These are phyloP conservation scores for Auricularia heimuer DNA, from an alignment of 768 basidiomycete genomes.

Conservation along the genomic window DNA sequence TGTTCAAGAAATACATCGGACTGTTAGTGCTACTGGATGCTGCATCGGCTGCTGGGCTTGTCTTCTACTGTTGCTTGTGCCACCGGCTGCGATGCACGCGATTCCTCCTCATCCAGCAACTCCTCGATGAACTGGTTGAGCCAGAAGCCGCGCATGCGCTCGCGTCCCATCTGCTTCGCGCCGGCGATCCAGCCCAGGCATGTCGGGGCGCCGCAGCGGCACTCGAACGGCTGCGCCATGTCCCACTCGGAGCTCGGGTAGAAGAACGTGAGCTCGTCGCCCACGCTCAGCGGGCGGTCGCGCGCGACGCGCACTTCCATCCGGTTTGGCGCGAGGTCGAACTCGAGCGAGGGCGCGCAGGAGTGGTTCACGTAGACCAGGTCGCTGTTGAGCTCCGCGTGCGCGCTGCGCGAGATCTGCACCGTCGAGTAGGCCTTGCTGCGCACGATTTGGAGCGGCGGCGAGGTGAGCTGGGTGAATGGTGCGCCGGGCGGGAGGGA, in stretches of 20 bases:
- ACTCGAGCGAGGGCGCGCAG: slow-evolving; percentile 48
- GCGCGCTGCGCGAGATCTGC: slow-evolving; percentile 9
- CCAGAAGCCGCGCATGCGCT: not conserved
- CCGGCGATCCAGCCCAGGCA: not conserved
- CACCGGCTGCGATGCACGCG: not conserved
- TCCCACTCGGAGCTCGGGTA: slow-evolving; percentile 65
- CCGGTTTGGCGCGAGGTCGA: slow-evolving; percentile 39
- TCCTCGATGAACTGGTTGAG: slow-evolving; percentile 1
- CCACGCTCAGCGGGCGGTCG: slow-evolving; percentile 23
- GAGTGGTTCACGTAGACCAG: slow-evolving; percentile 55
- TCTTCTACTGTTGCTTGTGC: not conserved
- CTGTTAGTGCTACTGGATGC: not conserved
- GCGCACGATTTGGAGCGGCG: not conserved
- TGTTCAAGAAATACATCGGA: too few relatives aligned
- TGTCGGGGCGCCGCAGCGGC: slow-evolving; percentile 37
- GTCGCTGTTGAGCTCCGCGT: slow-evolving; percentile 51
- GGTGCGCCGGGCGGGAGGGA: not conserved
- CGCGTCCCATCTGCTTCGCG: not conserved
- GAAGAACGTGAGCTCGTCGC: slow-evolving; percentile 40
- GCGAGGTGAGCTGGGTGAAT: not conserved
- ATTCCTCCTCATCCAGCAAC: not conserved
- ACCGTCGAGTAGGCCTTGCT: not conserved
- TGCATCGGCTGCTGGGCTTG: not conserved
- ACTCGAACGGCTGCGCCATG: slow-evolving; percentile 53
- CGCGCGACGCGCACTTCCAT: slow-evolving; percentile 30